Percentiles rank a stretch among this genome's conserved stretches.
Evolutionary conservation across 495 filamentous ascomycete genomes (phyloP).

Genomic region (Thermothielavioides terrestris): DNA sequence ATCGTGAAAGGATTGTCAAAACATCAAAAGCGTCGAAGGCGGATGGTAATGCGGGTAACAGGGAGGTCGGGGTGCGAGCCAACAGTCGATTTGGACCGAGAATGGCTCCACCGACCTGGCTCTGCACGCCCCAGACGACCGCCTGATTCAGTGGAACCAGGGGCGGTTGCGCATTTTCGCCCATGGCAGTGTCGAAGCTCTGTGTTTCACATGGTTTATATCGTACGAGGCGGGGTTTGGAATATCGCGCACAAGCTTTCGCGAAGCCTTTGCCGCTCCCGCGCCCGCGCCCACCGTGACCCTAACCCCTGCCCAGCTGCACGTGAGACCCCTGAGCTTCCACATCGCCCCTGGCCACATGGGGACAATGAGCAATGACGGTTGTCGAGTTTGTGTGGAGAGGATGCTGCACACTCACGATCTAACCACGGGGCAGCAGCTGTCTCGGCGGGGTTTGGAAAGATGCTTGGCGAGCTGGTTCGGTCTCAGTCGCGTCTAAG

Average conservation of each 20-base stretch:
- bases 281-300: neutral
- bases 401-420: no score
- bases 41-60: neutral
- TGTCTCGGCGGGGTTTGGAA: no score
- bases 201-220: neutral
- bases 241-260: no score
- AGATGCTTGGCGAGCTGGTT: no score
- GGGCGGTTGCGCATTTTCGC: neutral
- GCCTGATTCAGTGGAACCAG: neutral
- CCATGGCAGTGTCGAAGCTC: constrained; percentile 4
- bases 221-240: neutral
- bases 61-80: neutral
- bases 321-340: constrained; percentile 25
- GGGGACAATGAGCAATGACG: no score
- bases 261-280: neutral
- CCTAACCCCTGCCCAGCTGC: neutral
- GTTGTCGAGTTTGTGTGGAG: no score
- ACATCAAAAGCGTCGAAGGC: no score
- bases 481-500: no score
- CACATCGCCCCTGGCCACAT: neutral
- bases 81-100: constrained; percentile 9
- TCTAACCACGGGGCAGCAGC: no score
- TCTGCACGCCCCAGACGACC: neutral
- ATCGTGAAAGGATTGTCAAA: no score
- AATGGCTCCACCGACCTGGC: constrained; percentile 17